Base-by-base conservation (phyloP, 345 rosid genomes). In the Mangifera indica region DNA sequence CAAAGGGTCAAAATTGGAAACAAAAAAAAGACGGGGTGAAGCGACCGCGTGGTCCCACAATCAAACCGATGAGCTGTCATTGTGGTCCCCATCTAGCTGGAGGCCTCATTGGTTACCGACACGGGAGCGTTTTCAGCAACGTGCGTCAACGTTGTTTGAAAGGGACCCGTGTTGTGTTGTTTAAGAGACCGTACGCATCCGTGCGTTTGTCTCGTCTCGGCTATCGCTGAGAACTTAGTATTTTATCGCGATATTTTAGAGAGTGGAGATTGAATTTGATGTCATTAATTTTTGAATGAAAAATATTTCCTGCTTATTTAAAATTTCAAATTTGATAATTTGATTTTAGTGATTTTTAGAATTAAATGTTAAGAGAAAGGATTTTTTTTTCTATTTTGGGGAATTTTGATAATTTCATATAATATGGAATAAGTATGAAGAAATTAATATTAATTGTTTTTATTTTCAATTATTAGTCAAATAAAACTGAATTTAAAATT, bases 41-140 rank as follows among this genome's bases (percentile, higher is more conserved):
- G n/a, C n/a, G n/a, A n/a, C 29, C 22, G 64, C 48, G 74, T 66
- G 78, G 79, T 62, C 72, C 69, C 69, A 7, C 69, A 14, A 63
- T n/a, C 65, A 29, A 29, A 54, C n/a, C 20, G 59, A 55, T 70
- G 76, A 80, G 82, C 79, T 81, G 87, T 81, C 79, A 15, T 51
- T 20, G 14, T 51, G 17, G n/a, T n/a, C n/a, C n/a, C n/a, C n/a
- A n/a, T n/a, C n/a, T n/a, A n/a, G n/a, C n/a, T 78, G 78, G 74
- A 70, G 54, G 49, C 77, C 74, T 63, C 57, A n/a, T 22, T 21
- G 3, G 46, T 44, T 48, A 53, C 75, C 78, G 78, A 78, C 78
- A 45, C 44, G 56, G 25, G 64, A 70, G 11, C 49, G 42, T 58
- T 55, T 45, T 70, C 25, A 26, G 22, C 45, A 70, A 70, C 64